phyloP scores from a whole-genome alignment of 2,329 filamentous ascomycete species.

The Cordyceps militaris region DNA sequence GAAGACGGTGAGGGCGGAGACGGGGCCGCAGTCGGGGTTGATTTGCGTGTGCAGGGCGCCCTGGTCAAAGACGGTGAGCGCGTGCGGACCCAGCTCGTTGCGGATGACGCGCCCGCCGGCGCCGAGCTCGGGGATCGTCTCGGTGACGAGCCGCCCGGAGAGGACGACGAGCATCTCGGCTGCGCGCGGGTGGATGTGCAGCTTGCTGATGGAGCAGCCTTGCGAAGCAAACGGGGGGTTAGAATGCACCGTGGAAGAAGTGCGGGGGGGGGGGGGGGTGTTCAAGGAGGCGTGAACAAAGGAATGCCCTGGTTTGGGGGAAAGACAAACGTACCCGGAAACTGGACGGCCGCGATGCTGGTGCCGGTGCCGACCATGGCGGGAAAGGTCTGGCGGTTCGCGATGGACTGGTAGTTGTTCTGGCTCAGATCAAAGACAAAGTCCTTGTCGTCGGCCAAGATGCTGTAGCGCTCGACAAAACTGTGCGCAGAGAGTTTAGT shows the following conservation, averaged over 20 bases:
- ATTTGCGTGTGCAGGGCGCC: constrained; percentile 49
- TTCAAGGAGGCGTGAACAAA: background rate
- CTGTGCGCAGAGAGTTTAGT: constrained; percentile 18
- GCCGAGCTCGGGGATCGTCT: constrained; percentile 48
- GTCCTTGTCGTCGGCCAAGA: constrained; percentile 36
- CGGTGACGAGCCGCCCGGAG: constrained; percentile 40
- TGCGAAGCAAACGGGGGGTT: background rate
- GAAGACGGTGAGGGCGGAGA: constrained; percentile 44
- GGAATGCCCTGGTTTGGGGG: background rate
- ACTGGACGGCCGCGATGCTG: constrained; percentile 44
- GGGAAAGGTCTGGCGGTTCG: constrained; percentile 50
- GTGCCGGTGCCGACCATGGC: constrained; percentile 45
- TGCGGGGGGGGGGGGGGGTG: too few relatives aligned
- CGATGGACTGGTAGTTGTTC: constrained; percentile 41
- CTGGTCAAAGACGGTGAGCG: constrained; percentile 48
- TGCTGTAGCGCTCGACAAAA: constrained; percentile 35
- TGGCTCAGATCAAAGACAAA: constrained; percentile 44
- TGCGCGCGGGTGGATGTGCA: constrained; percentile 48
- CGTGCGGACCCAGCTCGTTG: constrained; percentile 33
- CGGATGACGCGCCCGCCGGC: constrained; percentile 37
- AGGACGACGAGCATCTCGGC: constrained; percentile 47
- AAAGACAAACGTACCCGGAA: constrained; percentile 28
- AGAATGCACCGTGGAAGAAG: background rate
- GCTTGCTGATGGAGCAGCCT: constrained; percentile 50
- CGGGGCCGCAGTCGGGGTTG: constrained; percentile 47